Base-by-base conservation (phyloP, 2,329 filamentous ascomycete species). In the Cryphonectria parasitica region DNA sequence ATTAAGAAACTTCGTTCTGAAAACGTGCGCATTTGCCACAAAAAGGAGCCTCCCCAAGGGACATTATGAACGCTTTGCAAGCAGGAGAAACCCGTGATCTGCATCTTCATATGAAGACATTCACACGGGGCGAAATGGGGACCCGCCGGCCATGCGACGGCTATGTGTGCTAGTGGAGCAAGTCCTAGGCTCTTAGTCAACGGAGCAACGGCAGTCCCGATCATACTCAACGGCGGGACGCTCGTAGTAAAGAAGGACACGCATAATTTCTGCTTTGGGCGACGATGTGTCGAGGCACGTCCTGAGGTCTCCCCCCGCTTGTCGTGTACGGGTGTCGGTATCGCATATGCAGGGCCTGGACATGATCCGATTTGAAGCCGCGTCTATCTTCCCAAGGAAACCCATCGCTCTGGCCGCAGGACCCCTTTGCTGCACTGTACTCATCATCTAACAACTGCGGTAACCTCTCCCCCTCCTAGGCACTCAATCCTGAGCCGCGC, bases 61-160 rank as follows among this genome's bases (percentile, higher is more conserved):
- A 8, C 39, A 6, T 56, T 11, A n/a, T 41, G 36, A 22, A 49
- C n/a, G 17, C 36, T 19, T 19, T 31, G 49, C 22, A 17, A 49
- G 49, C 22, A 43, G 45, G 49, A 66, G 31, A 39, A 36, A 39
- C 8, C 45, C 58, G 31, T 61, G 58, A 25, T 66, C 31, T 41
- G 17, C 64, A 39, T 10, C 31, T 31, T 62, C 70, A 41, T 63
- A 43, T 49, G 67, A 64, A 28, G 60, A 36, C 63, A 71, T 71
- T 67, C 41, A 66, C 64, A 67, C 70, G 56, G 65, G 63, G 67
- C 67, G 45, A 63, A 64, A 66, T 69, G 31, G 49, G 54, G 70
- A 62, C 64, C 70, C 70, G 69, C 70, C 49, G 19, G 63, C 70
- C 70, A 71, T 67, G 70, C 67, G 70, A 71, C 67, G 36, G 62